Evolutionary conservation across 176 grass and related monocot species (phyloP), one percentile per base, ranked within the genome.

Genomic region (Urochloa ruziziensis): DNA sequence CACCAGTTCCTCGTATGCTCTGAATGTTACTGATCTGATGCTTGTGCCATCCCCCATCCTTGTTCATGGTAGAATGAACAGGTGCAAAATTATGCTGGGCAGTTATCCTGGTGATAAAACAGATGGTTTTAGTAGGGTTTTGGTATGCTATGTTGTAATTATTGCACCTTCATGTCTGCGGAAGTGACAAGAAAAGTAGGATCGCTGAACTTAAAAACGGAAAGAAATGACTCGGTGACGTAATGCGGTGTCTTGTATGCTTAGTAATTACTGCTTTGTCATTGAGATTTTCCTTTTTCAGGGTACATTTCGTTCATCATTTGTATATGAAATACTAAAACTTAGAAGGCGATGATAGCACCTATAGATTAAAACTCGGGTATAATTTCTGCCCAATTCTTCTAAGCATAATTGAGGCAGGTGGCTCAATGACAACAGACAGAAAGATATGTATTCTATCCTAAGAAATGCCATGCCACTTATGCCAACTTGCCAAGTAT

Each of bases 21-120:
- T 80, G 40, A 67, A 69, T 88, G 54, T 35, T 71, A 17, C 52
- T 47, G 53, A 39, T 75, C 15, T 72, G n/a, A 75, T 87, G 12
- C 18, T 72, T 72, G 14, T 11, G 25, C 16, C 0, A 7, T 49
- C 27, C 44, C 30, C 16, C 0, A 7, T 49, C 27, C 44, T 49
- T 42, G 25, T 72, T 30, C 25, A 2, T 49, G 43, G 16, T 76
- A 70, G 15, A 53, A 51, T 10, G 40, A 81, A 58, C 36, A 24
- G 14, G 25, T 47, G 68, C 35, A 72, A 34, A 40, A 59, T 42
- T 27, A 43, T 84, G 21, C 37, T 69, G 73, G 43, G 48, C 18
- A 62, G 53, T 64, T 64, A 33, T 51, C 35, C 5, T 10, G 7
- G 32, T 39, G 34, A 18, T 29, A 76, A 83, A 73, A 67, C 11